phyloP scores from a whole-genome alignment of 2,329 filamentous ascomycete species.

The Albifimbria verrucaria region DNA sequence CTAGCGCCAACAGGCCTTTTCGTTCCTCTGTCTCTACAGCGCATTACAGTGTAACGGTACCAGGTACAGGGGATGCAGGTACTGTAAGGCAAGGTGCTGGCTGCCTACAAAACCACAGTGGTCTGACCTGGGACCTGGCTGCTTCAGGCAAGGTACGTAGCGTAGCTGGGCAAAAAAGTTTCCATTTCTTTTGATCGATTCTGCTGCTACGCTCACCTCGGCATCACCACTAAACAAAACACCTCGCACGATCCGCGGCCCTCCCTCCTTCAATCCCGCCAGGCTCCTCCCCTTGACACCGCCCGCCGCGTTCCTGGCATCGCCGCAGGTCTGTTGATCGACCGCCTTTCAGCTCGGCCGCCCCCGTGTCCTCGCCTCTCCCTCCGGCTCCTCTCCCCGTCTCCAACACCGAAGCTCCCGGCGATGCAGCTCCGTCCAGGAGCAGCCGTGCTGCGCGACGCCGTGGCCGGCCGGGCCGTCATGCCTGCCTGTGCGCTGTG shows the following conservation, averaged over 20 bases:
- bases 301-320: too few relatives aligned
- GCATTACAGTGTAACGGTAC: too few relatives aligned
- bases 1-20: neutral
- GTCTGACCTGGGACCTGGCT: too few relatives aligned
- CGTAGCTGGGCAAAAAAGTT: neutral
- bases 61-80: too few relatives aligned
- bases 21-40: too few relatives aligned
- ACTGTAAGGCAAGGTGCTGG: too few relatives aligned
- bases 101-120: too few relatives aligned
- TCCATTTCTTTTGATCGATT: neutral
- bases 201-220: neutral
- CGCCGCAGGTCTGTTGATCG: too few relatives aligned
- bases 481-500: constrained; percentile 26
- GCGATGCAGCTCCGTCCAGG: constrained; percentile 54
- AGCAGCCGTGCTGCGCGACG: constrained; percentile 46
- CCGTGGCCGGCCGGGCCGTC: constrained; percentile 23
- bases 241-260: neutral
- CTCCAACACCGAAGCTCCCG: constrained; percentile 5
- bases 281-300: neutral
- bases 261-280: neutral
- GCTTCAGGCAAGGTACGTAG: neutral
- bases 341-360: too few relatives aligned
- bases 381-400: neutral
- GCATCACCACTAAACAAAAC: neutral
- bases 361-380: neutral